These are phyloP conservation scores for Pholiota adiposa DNA, from an alignment of 1,284 basidiomycete species.

Conservation along the genomic window DNA sequence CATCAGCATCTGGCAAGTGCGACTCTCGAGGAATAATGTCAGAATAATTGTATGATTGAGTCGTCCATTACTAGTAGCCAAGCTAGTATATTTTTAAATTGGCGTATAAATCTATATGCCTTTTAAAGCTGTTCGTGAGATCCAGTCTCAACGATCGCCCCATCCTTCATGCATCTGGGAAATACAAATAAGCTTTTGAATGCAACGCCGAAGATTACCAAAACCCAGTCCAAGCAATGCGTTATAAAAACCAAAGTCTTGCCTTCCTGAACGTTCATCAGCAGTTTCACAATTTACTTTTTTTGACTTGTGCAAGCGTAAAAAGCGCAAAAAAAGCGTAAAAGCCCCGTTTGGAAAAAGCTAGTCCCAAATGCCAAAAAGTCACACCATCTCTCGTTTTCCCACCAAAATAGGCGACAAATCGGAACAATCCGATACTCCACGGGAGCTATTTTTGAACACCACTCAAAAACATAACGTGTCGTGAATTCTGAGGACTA, in stretches of 20 bases:
- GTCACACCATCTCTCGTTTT: too few relatives aligned
- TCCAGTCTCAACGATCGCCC: slow-evolving; percentile 54
- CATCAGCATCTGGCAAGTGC: too few relatives aligned
- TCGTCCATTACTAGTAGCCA: slow-evolving; percentile 19
- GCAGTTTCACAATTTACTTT: too few relatives aligned
- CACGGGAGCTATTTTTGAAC: too few relatives aligned
- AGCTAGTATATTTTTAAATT: slow-evolving; percentile 61
- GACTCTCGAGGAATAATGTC: neutral
- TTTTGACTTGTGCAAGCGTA: too few relatives aligned
- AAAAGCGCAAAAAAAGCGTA: too few relatives aligned
- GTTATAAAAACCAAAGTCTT: slow-evolving; percentile 75
- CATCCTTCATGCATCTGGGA: slow-evolving; percentile 63
- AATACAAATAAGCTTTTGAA: neutral
- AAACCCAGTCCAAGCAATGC: slow-evolving; percentile 68
- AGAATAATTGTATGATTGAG: neutral
- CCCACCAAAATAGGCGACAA: too few relatives aligned
- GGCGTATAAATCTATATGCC: slow-evolving; percentile 53
- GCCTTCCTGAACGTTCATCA: slow-evolving; percentile 49
- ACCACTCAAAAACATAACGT: too few relatives aligned
- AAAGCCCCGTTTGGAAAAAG: too few relatives aligned
- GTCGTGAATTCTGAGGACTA: too few relatives aligned
- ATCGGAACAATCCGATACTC: too few relatives aligned
- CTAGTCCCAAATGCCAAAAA: too few relatives aligned
- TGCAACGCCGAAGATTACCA: slow-evolving; percentile 42
- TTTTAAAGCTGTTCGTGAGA: slow-evolving; percentile 55